Base-by-base conservation (phyloP, 2,329 filamentous ascomycete genomes). In the Neopestalotiopsis sp. region DNA sequence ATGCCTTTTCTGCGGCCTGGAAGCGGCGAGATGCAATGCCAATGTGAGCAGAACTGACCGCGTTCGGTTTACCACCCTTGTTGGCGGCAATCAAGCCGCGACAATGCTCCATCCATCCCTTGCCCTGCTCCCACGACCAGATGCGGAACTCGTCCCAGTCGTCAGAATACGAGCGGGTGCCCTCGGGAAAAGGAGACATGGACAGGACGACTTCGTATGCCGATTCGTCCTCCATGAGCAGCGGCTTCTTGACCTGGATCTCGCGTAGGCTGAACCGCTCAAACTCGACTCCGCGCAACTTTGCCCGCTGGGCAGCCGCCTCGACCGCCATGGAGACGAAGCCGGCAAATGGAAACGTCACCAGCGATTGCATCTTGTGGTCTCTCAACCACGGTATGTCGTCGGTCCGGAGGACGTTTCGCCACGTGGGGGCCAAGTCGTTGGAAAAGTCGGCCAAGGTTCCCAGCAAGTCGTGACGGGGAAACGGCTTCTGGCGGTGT, bases 381-480 rank as follows among this genome's bases (percentile, higher is more conserved):
- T 86, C 84, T 63, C 83, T 79, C 17, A 85, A 80, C 73, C 86
- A 87, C 32, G 86, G 81, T 13, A 81, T 66, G 61, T 81, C 78
- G 32, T 79, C 77, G 1, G 75, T 72, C 42, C 77, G 75, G 64
- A 82, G 71, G 40, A 81, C 71, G 71, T 81, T 81, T 57, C 81
- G 76, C 81, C 81, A 82, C 4, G 77, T 79, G 30, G 80, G 79
- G 60, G 79, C 77, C n/a, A 79, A 63, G 24, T 76, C 76, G 69
- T 73, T 78, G 58, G 76, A 79, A 73, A 74, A 78, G 67, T 78
- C 75, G 4, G 77, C 74, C 60, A 80, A 58, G 1, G 72, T 73
- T 7, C 80, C 81, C 5, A 82, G 72, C 2, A 81, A 70, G 69
- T 79, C 79, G 69, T 81, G 76, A 32, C 75, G 76, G 4, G 75